Conservation (phyloP, 768 basidiomycete genomes). For the Podaxis sp. region DNA sequence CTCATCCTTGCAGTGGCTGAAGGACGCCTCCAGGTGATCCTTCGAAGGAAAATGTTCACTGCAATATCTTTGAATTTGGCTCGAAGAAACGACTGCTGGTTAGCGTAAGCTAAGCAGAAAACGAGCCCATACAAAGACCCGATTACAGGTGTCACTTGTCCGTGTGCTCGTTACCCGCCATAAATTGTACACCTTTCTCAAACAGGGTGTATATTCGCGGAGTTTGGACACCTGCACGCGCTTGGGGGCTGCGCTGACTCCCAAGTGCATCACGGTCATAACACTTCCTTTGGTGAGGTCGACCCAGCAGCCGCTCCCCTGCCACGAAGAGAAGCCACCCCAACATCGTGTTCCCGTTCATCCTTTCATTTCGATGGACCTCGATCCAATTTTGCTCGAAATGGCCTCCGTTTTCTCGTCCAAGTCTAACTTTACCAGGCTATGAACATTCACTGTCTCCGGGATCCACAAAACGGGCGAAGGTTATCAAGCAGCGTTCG, state of each 20-base stretch:
- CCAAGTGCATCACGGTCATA: conserved; percentile 4
- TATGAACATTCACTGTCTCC: conserved; percentile 9
- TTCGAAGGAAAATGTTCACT: neutral
- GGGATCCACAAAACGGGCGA: conserved; percentile 1
- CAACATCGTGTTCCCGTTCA: conserved; percentile 10
- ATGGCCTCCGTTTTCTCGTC: conserved; percentile 3
- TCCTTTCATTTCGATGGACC: conserved; percentile 9
- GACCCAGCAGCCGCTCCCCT: conserved; percentile 1
- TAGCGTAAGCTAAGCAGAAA: neutral
- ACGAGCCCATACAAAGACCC: neutral
- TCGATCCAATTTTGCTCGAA: conserved; percentile 2
- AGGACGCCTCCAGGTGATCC: neutral
- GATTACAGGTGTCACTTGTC: neutral
- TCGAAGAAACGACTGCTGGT: neutral
- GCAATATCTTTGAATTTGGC: neutral
- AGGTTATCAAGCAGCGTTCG: neutral
- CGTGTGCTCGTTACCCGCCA: neutral
- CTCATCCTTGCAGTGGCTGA: too few relatives aligned
- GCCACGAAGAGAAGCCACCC: conserved; percentile 16
- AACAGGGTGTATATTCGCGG: conserved; percentile 27
- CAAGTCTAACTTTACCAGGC: neutral
- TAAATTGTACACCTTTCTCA: conserved; percentile 3
- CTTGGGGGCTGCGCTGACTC: neutral
- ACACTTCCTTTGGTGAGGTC: conserved; percentile 3
- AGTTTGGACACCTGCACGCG: conserved; percentile 18